Evolutionary conservation across 164 flowering plant genomes (phyloP).

Genomic region (Amborella trichopoda): DNA sequence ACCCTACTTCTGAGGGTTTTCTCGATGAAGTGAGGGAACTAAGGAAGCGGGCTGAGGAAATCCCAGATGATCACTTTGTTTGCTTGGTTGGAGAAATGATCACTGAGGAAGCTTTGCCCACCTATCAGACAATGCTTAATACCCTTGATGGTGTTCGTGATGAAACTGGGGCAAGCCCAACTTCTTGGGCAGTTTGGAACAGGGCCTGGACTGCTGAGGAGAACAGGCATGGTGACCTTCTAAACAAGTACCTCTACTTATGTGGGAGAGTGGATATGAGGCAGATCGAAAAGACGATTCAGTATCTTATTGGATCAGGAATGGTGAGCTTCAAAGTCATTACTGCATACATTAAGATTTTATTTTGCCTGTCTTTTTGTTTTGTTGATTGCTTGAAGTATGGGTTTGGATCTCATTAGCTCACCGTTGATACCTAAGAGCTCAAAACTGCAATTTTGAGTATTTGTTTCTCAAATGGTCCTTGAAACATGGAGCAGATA

Average conservation of each 20-base stretch:
- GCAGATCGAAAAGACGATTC: slow-evolving; percentile 40
- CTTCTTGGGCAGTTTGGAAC: slow-evolving; percentile 44
- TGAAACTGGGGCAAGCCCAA: slow-evolving; percentile 37
- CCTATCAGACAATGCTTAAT: slow-evolving; percentile 47
- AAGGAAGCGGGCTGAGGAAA: slow-evolving; percentile 2
- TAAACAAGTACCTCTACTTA: slow-evolving; percentile 42
- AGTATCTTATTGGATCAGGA: slow-evolving; percentile 38
- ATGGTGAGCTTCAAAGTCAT: slow-evolving; percentile 20
- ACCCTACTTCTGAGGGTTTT: slow-evolving; percentile 31
- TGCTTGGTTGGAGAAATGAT: slow-evolving; percentile 11
- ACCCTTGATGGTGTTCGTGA: slow-evolving; percentile 37
- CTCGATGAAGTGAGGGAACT: slow-evolving; percentile 29
- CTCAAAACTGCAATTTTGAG: background rate
- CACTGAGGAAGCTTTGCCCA: slow-evolving; percentile 52
- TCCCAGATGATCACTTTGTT: slow-evolving; percentile 7
- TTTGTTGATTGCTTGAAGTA: background rate
- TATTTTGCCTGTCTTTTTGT: background rate
- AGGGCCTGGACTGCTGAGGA: slow-evolving; percentile 57
- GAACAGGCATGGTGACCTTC: slow-evolving; percentile 17
- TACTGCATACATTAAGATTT: background rate
- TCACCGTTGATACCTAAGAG: background rate
- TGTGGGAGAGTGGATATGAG: slow-evolving; percentile 46
- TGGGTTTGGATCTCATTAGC: background rate
- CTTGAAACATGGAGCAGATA: too few species aligned
- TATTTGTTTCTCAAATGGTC: background rate